Evolutionary conservation across 768 basidiomycete genomes (phyloP).

Genomic region (Boletus sp.): DNA sequence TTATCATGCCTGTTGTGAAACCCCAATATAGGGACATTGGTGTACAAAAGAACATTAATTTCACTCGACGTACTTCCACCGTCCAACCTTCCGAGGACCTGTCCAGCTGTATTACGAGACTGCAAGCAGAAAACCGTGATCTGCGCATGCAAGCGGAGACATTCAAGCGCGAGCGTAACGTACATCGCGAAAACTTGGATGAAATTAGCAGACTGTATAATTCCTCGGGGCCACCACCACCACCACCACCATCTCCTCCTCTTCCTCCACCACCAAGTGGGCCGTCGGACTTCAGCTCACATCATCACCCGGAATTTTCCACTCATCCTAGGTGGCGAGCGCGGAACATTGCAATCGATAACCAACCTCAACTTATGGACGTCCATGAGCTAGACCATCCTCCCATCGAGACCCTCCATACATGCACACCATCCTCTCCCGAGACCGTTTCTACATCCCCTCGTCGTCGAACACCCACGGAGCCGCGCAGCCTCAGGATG

Average conservation of each 20-base stretch:
- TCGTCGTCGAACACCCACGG: conserved; percentile 10
- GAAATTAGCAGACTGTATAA: conserved; percentile 14
- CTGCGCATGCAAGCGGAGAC: conserved; percentile 10
- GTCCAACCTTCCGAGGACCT: conserved; percentile 1
- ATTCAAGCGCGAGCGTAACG: conserved; percentile 6
- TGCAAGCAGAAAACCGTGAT: conserved; percentile 17
- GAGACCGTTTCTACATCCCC: background rate
- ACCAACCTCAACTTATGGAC: background rate
- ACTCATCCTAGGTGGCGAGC: conserved; percentile 20
- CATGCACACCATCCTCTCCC: conserved; percentile 6
- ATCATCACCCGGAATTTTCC: conserved; percentile 1
- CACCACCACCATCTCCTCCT: background rate
- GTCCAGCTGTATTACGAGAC: conserved; percentile 14
- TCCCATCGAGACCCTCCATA: conserved; percentile 18
- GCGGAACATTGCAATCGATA: background rate
- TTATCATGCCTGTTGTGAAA: conserved; percentile 1
- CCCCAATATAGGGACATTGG: conserved; percentile 18
- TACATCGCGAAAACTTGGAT: conserved; percentile 5
- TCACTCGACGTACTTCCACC: conserved; percentile 14
- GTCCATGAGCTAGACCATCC: conserved; percentile 8
- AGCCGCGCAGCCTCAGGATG: conserved; percentile 6
- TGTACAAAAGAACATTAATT: conserved; percentile 26
- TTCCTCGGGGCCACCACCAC: background rate
- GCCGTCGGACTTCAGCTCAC: background rate
- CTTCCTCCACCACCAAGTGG: background rate